Percentiles rank a stretch among this genome's conserved stretches.
Evolutionary conservation across 345 rosid species (phyloP).

Genomic region (Jatropha curcas): DNA sequence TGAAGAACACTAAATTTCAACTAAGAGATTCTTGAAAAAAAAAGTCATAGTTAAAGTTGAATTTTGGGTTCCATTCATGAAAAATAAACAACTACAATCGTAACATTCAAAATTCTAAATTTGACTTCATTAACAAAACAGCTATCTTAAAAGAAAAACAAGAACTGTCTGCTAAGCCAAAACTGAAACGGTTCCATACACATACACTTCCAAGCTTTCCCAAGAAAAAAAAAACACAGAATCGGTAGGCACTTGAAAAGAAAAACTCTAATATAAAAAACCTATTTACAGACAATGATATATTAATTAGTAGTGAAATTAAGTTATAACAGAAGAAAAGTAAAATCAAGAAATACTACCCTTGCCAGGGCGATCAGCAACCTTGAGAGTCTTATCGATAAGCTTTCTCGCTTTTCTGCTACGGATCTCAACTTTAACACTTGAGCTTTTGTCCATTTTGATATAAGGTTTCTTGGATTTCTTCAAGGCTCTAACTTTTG

Average conservation of each 20-base stretch:
- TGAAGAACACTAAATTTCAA: too few species aligned
- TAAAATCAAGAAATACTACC: slow-evolving; percentile 38
- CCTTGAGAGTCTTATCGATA: slow-evolving; percentile 75
- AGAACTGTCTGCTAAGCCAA: not conserved
- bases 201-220: not conserved
- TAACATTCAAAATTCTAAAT: not conserved
- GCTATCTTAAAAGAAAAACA: not conserved
- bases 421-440: slow-evolving; percentile 93
- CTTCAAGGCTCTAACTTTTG: slow-evolving; percentile 65
- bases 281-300: not conserved
- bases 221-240: slow-evolving; percentile 5
- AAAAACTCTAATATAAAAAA: not conserved
- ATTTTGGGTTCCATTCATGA: too few species aligned
- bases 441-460: slow-evolving; percentile 87
- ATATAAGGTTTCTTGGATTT: slow-evolving; percentile 70
- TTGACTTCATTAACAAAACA: not conserved
- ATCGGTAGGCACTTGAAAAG: slow-evolving; percentile 7
- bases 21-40: too few species aligned
- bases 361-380: slow-evolving; percentile 77
- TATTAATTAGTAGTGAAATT: not conserved
- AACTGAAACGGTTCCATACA: slow-evolving; percentile 23
- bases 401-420: slow-evolving; percentile 78
- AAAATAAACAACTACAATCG: too few species aligned
- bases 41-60: too few species aligned
- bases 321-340: not conserved